Base-by-base conservation (phyloP, 495 filamentous ascomycete species). In the Oleoguttula mirabilis region DNA sequence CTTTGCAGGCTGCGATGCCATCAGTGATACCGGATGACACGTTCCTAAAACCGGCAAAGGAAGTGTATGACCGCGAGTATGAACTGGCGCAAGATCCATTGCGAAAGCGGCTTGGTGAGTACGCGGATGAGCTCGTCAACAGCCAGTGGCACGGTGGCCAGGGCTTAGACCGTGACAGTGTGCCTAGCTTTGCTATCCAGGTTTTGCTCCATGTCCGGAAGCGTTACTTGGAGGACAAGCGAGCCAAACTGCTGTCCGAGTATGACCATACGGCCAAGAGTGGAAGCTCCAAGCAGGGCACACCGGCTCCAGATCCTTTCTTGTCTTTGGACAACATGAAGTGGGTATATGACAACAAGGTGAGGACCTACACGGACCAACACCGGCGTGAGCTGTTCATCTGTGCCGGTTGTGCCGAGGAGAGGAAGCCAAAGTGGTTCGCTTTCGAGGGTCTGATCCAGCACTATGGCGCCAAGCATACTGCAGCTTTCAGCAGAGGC, bases 401-500 rank as follows among this genome's bases (percentile, higher is more conserved):
- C 42, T 88, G 83, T 58, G 77, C 74, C 21, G 54, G 48, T 4
- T 53, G 42, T 54, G 71, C 65, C 16, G 84, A 81, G 50, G 73
- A 76, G 32, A 64, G 64, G 16, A 79, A 79, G 51, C 58, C 57
- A 45, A 82, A 82, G 51, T 68, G 68, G 15, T 86, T 81, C 51
- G 77, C 74, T 3, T 81, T 88, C 50, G 80, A 87, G 58, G 75
- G 75, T 6, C 73, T 85, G 2, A 73, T 87, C 31, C 81, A 88
- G 45, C 83, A 88, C 58, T 87, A 76, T 56, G 79, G 78, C 14
- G 79, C 81, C 12, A 88, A 87, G 58, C 83, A 88, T 47, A 84
- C 80, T 32, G 76, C 50, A 27, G 56, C 65, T 23, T 71, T 85
- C 19, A 84, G 79, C 52, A 55, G 68, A 14, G 82, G 79, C 21